These are phyloP conservation scores for Umbelopsis sp. DNA, from an alignment of 192 early-diverging fungal species.

Conservation along the genomic window DNA sequence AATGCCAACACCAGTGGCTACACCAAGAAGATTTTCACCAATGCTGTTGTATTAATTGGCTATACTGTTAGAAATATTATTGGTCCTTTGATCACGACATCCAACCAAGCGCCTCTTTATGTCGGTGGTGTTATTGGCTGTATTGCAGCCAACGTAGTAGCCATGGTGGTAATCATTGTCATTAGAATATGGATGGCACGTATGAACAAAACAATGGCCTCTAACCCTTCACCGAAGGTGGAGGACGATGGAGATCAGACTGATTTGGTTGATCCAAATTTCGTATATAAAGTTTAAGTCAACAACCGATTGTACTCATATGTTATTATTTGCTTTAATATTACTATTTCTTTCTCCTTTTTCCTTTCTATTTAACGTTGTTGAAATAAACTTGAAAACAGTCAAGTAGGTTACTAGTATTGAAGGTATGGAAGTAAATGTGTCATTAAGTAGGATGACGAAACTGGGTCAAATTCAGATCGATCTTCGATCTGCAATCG, in stretches of 20 bases:
- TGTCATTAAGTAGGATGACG: too few relatives aligned
- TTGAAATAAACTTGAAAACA: too few relatives aligned
- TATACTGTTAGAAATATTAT: conserved; percentile 30
- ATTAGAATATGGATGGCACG: conserved; percentile 15
- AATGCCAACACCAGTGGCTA: conserved; percentile 28
- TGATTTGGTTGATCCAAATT: conserved; percentile 13
- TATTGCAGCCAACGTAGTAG: conserved; percentile 19
- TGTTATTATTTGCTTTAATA: background rate
- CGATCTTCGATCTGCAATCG: too few relatives aligned
- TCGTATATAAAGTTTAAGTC: conserved; percentile 9
- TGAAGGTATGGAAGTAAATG: too few relatives aligned
- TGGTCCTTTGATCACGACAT: conserved; percentile 27
- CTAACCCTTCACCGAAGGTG: background rate
- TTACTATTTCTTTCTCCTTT: background rate
- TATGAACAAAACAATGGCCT: conserved; percentile 1
- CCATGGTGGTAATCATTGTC: conserved; percentile 1
- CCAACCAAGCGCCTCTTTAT: conserved; percentile 17
- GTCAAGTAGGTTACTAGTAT: too few relatives aligned
- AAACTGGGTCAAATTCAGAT: too few relatives aligned
- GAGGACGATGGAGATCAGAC: background rate
- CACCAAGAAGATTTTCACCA: conserved; percentile 28
- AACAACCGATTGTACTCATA: too few relatives aligned
- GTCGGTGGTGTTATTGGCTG: conserved; percentile 22
- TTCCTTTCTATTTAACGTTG: too few relatives aligned
- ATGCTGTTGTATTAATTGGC: background rate